Base-by-base conservation (phyloP, 164 flowering plant species). In the Paratinospora sagittata region DNA sequence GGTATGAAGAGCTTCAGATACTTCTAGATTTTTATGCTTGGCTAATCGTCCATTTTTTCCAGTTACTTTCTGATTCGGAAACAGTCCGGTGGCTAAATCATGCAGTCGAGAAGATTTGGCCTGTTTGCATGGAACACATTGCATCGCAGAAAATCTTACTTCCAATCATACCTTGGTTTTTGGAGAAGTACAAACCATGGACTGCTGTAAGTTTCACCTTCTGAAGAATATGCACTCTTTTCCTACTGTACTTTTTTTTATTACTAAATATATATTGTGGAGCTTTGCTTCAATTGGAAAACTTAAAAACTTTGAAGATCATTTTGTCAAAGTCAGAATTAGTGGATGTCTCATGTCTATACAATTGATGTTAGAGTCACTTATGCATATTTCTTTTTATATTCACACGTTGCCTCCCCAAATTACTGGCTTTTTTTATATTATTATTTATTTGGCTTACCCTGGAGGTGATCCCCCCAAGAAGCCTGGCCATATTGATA, bases 181-280 rank as follows among this genome's bases (percentile, higher is more conserved):
- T 96, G 83, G 84, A 96, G 30, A 96, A 93, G 84, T 96, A 88
- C 82, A 96, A 93, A 75, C 99, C 99, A 7, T 96, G 99, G 99
- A 90, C 97, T 72, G 98, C 87, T 72, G 99, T 96, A 95, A 93
- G 24, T 19, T 75, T 58, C 78, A 9, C 14, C 47, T 43, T 55
- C 24, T 55, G 61, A 55, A 55, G 21, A 55, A 21, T 55, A 55
- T 0, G 0, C 61, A 21, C 8, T 55, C 0, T 55, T 55, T 19
- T 55, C 24, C 10, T 2, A 23, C 61, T 55, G 17, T 55, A 6
- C 21, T 55, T n/a, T n/a, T n/a, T n/a, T n/a, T 55, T 55, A 55
- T n/a, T 0, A 4, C 24, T 55, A 55, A n/a, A 55, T 55, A 55
- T 55, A 19, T 55, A n/a, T 55, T 55, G 26, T 55, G 19, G 55